phyloP scores from a whole-genome alignment of 2,329 filamentous ascomycete species.

The Neoscytalidium dimidiatum region DNA sequence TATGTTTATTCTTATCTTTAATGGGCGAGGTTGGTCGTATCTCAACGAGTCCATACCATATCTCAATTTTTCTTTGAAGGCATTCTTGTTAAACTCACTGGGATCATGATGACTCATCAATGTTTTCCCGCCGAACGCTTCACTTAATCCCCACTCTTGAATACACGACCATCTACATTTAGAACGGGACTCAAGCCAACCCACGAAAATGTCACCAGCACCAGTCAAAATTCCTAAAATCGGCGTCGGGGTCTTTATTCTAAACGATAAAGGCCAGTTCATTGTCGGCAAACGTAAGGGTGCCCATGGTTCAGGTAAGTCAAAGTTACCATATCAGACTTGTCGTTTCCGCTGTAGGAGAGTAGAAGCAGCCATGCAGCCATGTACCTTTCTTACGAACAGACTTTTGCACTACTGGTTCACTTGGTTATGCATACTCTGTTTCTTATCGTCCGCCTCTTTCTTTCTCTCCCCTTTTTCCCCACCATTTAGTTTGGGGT shows the following conservation, averaged over 20 bases:
- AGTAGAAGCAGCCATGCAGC: too few species aligned
- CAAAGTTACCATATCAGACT: background rate
- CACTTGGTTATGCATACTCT: too few species aligned
- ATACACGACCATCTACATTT: background rate
- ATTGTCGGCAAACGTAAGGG: conserved; percentile 13
- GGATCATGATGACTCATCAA: background rate
- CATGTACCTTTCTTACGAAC: background rate
- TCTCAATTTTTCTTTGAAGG: too few species aligned
- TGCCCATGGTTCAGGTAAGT: conserved; percentile 10
- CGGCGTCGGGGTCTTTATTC: conserved; percentile 11
- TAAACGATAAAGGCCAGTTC: conserved; percentile 6
- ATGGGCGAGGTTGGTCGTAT: too few species aligned
- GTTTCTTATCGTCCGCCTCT: too few species aligned
- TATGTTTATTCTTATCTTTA: too few species aligned
- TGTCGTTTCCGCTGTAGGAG: too few species aligned
- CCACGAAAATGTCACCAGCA: background rate
- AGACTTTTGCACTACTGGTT: too few species aligned
- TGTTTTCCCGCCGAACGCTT: background rate
- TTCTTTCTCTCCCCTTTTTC: too few species aligned
- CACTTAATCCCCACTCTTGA: background rate
- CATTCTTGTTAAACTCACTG: too few species aligned
- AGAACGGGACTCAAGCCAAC: background rate
- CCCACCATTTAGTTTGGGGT: too few species aligned
- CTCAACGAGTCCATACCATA: too few species aligned
- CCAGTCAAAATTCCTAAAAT: background rate